phyloP scores from a whole-genome alignment of 2,329 filamentous ascomycete genomes.

The Hyphodiscus sp. region DNA sequence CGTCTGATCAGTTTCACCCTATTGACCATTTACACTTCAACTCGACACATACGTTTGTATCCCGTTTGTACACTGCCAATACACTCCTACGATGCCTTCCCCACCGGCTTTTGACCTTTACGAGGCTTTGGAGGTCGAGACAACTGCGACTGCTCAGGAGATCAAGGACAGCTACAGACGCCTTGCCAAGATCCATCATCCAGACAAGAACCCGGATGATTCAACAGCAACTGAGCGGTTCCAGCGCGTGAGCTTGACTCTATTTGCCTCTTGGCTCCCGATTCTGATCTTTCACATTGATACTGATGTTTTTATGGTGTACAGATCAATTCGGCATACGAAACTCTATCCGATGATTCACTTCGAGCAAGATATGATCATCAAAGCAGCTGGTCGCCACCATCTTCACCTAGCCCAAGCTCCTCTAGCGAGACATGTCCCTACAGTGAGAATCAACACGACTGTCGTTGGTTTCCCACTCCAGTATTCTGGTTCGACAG shows the following conservation, averaged over 20 bases:
- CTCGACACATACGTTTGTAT: neutral
- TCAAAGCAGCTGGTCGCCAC: neutral
- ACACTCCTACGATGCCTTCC: conserved; percentile 7
- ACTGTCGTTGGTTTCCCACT: no score
- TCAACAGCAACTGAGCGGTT: conserved; percentile 13
- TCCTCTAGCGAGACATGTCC: neutral
- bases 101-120: conserved; percentile 13
- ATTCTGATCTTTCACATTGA: no score
- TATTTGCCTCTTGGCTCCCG: neutral
- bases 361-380: conserved; percentile 7
- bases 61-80: neutral
- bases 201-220: conserved; percentile 18
- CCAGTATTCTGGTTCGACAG: no score
- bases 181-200: conserved; percentile 16
- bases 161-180: conserved; percentile 13
- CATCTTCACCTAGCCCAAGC: neutral
- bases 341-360: conserved; percentile 10
- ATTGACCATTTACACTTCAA: neutral
- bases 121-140: conserved; percentile 8
- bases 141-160: conserved; percentile 6
- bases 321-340: conserved; percentile 15
- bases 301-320: neutral
- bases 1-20: neutral
- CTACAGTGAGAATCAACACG: neutral
- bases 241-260: conserved; percentile 9